Conservation (phyloP, 1,139 yeast species). For the Pichia sp. region DNA sequence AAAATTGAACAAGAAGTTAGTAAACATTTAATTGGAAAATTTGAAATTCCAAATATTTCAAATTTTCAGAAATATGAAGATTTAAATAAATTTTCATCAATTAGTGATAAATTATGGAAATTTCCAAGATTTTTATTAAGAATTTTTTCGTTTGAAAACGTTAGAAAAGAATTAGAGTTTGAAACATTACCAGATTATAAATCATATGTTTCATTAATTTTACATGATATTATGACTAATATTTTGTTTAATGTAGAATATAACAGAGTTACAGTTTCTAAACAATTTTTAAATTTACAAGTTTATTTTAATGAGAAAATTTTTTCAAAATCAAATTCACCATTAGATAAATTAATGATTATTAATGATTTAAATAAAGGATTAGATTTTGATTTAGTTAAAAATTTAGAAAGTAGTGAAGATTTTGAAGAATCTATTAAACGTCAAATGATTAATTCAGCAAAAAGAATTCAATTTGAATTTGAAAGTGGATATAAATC, state of each 20-base stretch:
- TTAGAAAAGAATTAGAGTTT: slow-evolving; percentile 32
- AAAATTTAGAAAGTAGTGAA: slow-evolving; percentile 31
- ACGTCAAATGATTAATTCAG: slow-evolving; percentile 28
- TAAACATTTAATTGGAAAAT: slow-evolving; percentile 40
- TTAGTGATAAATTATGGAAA: slow-evolving; percentile 44
- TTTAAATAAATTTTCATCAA: slow-evolving; percentile 23
- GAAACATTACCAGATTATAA: slow-evolving; percentile 70
- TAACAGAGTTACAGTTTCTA: slow-evolving; percentile 81
- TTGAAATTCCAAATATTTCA: slow-evolving; percentile 42
- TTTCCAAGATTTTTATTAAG: slow-evolving; percentile 60
- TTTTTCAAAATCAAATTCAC: slow-evolving; percentile 80
- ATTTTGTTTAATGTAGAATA: slow-evolving; percentile 75
- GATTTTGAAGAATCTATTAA: slow-evolving; percentile 30
- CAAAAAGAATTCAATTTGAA: slow-evolving; percentile 30
- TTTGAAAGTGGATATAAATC: slow-evolving; percentile 39
- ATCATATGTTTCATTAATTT: slow-evolving; percentile 54
- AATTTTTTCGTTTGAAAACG: slow-evolving; percentile 46
- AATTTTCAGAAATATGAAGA: slow-evolving; percentile 31
- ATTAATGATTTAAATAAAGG: slow-evolving; percentile 31
- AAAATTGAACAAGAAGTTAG: not conserved
- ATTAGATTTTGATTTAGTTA: slow-evolving; percentile 26
- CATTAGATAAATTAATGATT: slow-evolving; percentile 60
- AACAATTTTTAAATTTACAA: slow-evolving; percentile 73
- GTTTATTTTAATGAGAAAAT: slow-evolving; percentile 61
- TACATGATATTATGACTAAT: slow-evolving; percentile 73